Base-by-base conservation (phyloP, 352 stramenopile genomes). In the Phytophthora ramorum region DNA sequence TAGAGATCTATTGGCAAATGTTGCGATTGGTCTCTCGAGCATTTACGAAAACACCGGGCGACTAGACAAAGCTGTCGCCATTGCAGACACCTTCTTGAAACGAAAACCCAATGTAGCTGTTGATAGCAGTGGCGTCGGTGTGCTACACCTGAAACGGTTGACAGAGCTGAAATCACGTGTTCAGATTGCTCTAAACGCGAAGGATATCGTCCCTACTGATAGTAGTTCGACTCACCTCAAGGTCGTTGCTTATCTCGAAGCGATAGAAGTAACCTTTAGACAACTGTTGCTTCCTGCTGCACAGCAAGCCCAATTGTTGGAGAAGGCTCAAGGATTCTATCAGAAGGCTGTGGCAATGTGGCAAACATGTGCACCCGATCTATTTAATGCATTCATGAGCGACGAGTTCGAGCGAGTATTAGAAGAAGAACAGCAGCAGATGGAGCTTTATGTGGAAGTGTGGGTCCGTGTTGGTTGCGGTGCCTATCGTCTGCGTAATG, bases 391-490 rank as follows among this genome's bases (percentile, higher is more conserved):
- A 12, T 59, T 89, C 1, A 55, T 70, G 47, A 60, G 69, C 17
- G 50, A 62, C 20, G 55, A 57, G 12, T 22, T 53, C 14, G 47
- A 55, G 3, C 40, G 76, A 22, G 48, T 64, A 2, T 28, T 93
- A 4, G 77, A 93, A 67, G 66, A 85, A 43, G 78, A 80, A 12
- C 79, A 90, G 47, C 73, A 92, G 12, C 64, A 84, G 9, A 68
- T 83, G 14, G 80, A 94, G 47, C 44, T 94, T 14, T 83, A 87
- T 47, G 68, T 78, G 1, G 88, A 97, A 40, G 54, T 93, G 2
- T 96, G 83, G 84, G 70, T 89, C 13, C 85, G 88, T 12, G 30
- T 96, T 12, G 87, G 65, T 4, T 91, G 78, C 28, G 75, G 80
- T 0, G 80, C 78, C 0, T 83, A 95, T 16, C 75, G 78, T 9